A percentile compares a stretch with the other conserved stretches of the same genome.
Conservation (phyloP, 2,329 filamentous ascomycete species). For the Aspergillus brunneoviolaceus region DNA sequence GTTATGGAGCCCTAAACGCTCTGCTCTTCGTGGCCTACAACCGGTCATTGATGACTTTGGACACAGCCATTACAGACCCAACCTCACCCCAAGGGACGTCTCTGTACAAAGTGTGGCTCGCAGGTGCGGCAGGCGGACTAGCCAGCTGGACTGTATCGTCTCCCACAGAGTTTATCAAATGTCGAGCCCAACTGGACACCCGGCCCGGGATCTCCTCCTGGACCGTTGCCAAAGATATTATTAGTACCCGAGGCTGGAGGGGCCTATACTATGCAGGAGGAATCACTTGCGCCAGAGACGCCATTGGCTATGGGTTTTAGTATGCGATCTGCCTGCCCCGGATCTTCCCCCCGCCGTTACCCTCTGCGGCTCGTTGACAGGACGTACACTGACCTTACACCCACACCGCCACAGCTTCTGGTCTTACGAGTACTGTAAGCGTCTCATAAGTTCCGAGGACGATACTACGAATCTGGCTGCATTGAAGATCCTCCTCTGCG, state of each 20-base stretch:
- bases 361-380: conserved; percentile 4
- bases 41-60: conserved; percentile 67
- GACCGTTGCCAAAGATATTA: conserved; percentile 62
- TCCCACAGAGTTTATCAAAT: conserved; percentile 89
- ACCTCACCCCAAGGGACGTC: conserved; percentile 47
- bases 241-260: conserved; percentile 58
- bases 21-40: conserved; percentile 90
- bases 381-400: conserved; percentile 9
- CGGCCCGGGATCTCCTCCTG: conserved; percentile 56
- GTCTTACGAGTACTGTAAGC: conserved; percentile 78
- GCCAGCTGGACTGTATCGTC: conserved; percentile 83
- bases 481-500: conserved; percentile 72
- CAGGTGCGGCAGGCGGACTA: conserved; percentile 77
- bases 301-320: conserved; percentile 95
- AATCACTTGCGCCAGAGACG: conserved; percentile 79
- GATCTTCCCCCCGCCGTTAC: conserved; percentile 9
- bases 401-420: conserved; percentile 63
- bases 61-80: conserved; percentile 43
- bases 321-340: conserved; percentile 38
- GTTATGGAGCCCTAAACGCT: conserved; percentile 88
- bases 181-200: conserved; percentile 70
- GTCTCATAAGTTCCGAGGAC: conserved; percentile 50
- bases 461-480: conserved; percentile 53
- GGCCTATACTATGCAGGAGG: conserved; percentile 80
- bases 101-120: conserved; percentile 70